Percentiles rank a stretch among this genome's conserved stretches.
These are phyloP conservation scores for Ophiocordyceps sinensis DNA, from an alignment of 2,329 filamentous ascomycete species.

Conservation along the genomic window DNA sequence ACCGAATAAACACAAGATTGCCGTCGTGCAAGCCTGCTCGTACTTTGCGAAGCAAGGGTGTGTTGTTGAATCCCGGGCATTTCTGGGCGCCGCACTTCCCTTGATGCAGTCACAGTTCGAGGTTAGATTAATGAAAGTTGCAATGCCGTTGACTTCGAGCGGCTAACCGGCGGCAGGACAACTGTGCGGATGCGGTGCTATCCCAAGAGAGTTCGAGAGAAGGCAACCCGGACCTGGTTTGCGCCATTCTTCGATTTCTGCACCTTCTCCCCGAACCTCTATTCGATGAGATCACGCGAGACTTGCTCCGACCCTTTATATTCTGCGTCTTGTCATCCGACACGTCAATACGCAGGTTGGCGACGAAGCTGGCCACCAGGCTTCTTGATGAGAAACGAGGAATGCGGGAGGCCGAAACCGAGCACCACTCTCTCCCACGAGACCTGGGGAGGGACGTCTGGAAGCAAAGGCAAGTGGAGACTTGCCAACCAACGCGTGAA, in stretches of 20 bases:
- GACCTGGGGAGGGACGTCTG: conserved; percentile 30
- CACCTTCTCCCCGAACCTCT: conserved; percentile 29
- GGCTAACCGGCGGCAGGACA: neutral
- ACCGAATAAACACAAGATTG: conserved; percentile 46
- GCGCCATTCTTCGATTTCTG: conserved; percentile 32
- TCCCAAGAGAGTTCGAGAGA: neutral
- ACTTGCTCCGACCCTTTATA: conserved; percentile 35
- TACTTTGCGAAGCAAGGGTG: conserved; percentile 43
- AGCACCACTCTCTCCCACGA: conserved; percentile 10
- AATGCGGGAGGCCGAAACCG: conserved; percentile 11
- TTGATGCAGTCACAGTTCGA: conserved; percentile 44
- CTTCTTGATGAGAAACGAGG: conserved; percentile 24
- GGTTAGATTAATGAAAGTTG: conserved; percentile 20
- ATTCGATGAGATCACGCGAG: conserved; percentile 14
- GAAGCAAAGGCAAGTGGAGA: conserved; percentile 31
- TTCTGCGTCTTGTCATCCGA: conserved; percentile 39
- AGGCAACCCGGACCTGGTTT: neutral
- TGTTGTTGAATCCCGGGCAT: conserved; percentile 32
- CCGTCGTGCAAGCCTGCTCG: conserved; percentile 46
- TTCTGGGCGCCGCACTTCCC: conserved; percentile 39
- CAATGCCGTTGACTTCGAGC: neutral
- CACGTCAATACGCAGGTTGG: conserved; percentile 31
- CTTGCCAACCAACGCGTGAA: neutral
- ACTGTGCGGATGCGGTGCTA: neutral
- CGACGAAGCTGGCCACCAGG: conserved; percentile 30